Evolutionary conservation across 2,329 filamentous ascomycete genomes (phyloP), one percentile per base, ranked within the genome.

Genomic region (Tolypocladium album): DNA sequence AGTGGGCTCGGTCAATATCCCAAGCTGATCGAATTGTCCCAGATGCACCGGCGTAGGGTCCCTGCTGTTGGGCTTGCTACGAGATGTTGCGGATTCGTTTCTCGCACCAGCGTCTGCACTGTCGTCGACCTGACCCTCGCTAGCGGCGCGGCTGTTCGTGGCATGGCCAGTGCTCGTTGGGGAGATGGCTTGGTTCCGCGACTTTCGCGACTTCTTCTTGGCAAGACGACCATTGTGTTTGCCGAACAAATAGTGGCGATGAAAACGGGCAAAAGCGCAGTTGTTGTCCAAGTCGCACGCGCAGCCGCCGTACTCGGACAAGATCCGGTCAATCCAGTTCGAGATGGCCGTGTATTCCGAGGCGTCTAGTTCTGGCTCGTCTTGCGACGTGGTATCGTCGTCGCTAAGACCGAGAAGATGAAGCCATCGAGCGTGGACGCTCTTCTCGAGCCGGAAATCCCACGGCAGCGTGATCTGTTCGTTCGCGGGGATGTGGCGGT

Each of bases 281-380:
- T 86, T 82, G 47, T 77, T 74, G 9, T 83, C 84, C 17, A 85
- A 71, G 60, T 88, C 82, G 70, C 89, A 93, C 5, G 89, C 89
- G 72, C 89, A 93, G 22, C 88, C 89, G 22, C 89, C 89, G 67
- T 90, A 89, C 69, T 92, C 88, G 22, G 88, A 88, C 8, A 92
- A 79, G 11, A 92, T 86, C 47, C 80, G 82, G 58, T 85, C 81
- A 8, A 90, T 83, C 83, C 87, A 90, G 20, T 79, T 79, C 17
- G 81, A 79, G 22, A 89, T 82, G 56, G 75, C 78, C 31, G 78
- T 76, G 61, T 86, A 87, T 64, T 89, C 86, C 0, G 77, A 74
- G 27, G 85, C 82, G 59, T 82, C 81, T 60, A 86, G 76, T 15
- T 82, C 79, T 8, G 79, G 76, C 57, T 85, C 82, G 12, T 78